Evolutionary conservation across 345 rosid genomes (phyloP).

Genomic region (Garcia nutans): DNA sequence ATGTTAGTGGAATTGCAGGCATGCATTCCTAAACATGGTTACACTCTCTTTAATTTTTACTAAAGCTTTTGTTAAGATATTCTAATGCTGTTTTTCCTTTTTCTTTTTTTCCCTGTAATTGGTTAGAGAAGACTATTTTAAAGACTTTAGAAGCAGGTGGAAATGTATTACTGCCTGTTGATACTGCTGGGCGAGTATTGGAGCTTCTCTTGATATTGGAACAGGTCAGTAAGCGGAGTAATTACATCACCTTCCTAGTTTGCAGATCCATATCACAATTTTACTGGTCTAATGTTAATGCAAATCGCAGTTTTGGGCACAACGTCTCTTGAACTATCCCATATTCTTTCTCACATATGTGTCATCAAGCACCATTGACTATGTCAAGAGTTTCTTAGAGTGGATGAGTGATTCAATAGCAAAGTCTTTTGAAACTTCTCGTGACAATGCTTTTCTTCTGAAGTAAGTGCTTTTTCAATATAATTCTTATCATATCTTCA

Average conservation of each 20-base stretch:
- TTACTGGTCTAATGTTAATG: constrained; percentile 26
- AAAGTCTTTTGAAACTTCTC: constrained; percentile 93
- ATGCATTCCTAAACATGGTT: background rate
- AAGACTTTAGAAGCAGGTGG: constrained; percentile 84
- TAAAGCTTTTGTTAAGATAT: constrained; percentile 4
- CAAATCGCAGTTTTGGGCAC: constrained; percentile 69
- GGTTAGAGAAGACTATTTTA: constrained; percentile 49
- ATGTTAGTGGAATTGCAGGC: background rate
- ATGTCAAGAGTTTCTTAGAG: constrained; percentile 96
- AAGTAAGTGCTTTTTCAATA: constrained; percentile 44
- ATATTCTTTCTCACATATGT: constrained; percentile 89
- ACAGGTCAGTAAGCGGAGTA: constrained; percentile 50
- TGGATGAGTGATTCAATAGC: constrained; percentile 99
- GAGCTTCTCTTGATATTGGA: constrained; percentile 89
- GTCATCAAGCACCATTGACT: constrained; percentile 91
- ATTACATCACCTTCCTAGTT: constrained; percentile 1
- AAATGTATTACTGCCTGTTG: constrained; percentile 87
- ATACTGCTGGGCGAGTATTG: constrained; percentile 86
- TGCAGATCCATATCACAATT: constrained; percentile 16
- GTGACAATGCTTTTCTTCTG: constrained; percentile 93
- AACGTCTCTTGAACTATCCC: constrained; percentile 65
- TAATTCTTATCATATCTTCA: background rate
- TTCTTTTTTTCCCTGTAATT: background rate
- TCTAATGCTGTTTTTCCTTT: background rate
- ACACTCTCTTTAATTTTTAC: constrained; percentile 12